Conservation (phyloP, 2,329 filamentous ascomycete genomes). For the Colletotrichum gloeosporioides region DNA sequence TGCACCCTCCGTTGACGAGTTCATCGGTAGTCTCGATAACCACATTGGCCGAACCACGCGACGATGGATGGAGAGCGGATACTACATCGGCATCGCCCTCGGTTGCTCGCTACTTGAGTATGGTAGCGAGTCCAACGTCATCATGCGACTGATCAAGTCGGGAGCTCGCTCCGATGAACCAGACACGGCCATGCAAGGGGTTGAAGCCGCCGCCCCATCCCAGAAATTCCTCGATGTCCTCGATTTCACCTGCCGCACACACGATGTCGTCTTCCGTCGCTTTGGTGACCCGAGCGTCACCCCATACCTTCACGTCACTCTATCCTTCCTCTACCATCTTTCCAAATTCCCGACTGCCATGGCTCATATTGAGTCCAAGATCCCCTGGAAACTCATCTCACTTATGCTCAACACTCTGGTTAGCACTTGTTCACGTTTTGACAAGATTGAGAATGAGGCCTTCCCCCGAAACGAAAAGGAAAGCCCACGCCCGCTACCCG, state of each 20-base stretch:
- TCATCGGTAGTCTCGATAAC: conserved; percentile 57
- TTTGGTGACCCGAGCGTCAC: not conserved
- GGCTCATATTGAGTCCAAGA: conserved; percentile 43
- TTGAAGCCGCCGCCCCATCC: accelerated
- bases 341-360: conserved; percentile 47
- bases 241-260: conserved; percentile 32
- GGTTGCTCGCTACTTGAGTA: conserved; percentile 59
- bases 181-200: not conserved
- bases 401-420: conserved; percentile 44
- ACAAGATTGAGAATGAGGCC: conserved; percentile 31
- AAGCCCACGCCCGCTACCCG: conserved; percentile 63
- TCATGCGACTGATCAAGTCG: not conserved
- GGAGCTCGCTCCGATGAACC: not conserved
- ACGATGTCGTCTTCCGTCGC: not conserved
- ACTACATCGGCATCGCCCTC: conserved; percentile 63
- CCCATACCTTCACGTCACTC: conserved; percentile 65
- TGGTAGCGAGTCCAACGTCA: conserved; percentile 34
- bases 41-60: conserved; percentile 59
- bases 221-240: conserved; percentile 66
- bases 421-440: not conserved
- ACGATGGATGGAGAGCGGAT: conserved; percentile 58
- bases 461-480: conserved; percentile 54
- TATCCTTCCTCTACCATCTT: conserved; percentile 63
- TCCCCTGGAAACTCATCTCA: conserved; percentile 60
- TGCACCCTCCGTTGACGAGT: conserved; percentile 29